phyloP scores from a whole-genome alignment of 371 early-diverging fungal genomes.

The Neoconidiobolus thromboides region DNA sequence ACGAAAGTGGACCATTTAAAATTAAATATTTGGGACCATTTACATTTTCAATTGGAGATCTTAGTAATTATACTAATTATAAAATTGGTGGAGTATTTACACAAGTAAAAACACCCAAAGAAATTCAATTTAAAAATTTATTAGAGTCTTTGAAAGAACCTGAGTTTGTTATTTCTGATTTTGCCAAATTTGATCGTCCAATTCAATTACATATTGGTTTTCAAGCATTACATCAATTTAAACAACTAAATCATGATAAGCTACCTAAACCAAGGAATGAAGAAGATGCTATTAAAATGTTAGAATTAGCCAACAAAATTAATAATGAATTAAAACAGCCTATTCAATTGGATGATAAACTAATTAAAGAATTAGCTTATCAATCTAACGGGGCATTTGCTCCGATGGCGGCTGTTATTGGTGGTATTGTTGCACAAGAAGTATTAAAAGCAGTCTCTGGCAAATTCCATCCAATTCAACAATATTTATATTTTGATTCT shows the following conservation, averaged over 20 bases:
- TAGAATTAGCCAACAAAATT: slow-evolving; percentile 25
- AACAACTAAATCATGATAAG: slow-evolving; percentile 27
- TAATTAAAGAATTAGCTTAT: slow-evolving; percentile 70
- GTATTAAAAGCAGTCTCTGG: slow-evolving; percentile 92
- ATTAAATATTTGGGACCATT: slow-evolving; percentile 74
- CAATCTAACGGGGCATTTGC: slow-evolving; percentile 78
- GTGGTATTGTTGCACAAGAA: slow-evolving; percentile 99
- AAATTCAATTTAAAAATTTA: slow-evolving; percentile 31
- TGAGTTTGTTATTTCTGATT: slow-evolving; percentile 79
- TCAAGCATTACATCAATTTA: slow-evolving; percentile 75
- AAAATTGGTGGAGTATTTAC: slow-evolving; percentile 67
- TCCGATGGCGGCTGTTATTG: slow-evolving; percentile 96
- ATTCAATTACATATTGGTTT: slow-evolving; percentile 78
- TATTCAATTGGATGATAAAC: slow-evolving; percentile 47
- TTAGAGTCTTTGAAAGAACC: slow-evolving; percentile 57
- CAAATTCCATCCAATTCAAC: slow-evolving; percentile 92
- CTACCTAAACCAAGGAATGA: slow-evolving; percentile 51
- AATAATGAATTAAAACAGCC: slow-evolving; percentile 14
- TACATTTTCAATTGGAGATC: slow-evolving; percentile 89
- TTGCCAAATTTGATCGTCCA: slow-evolving; percentile 93
- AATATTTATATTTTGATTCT: slow-evolving; percentile 97
- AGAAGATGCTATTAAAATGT: slow-evolving; percentile 29
- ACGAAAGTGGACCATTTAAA: slow-evolving; percentile 58
- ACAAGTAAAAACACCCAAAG: slow-evolving; percentile 84
- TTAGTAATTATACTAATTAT: slow-evolving; percentile 15